Evolutionary conservation across 2,329 filamentous ascomycete species (phyloP).

Genomic region (Trichoderma atrobrunneum): DNA sequence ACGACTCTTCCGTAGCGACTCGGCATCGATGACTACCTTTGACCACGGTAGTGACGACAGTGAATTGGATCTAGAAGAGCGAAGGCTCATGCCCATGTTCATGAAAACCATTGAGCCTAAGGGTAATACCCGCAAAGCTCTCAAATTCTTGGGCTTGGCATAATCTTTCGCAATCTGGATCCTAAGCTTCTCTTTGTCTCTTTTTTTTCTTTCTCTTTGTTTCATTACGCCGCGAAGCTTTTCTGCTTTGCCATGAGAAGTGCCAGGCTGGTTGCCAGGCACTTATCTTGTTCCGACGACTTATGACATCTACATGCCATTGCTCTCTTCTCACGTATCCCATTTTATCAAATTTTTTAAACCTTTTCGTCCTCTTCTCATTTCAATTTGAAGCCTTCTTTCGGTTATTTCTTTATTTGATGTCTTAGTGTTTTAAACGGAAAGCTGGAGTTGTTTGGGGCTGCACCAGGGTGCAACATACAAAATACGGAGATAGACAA

Average conservation of each 20-base stretch:
- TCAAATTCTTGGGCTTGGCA: conserved; percentile 51
- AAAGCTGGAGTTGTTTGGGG: not conserved
- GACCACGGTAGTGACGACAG: conserved; percentile 40
- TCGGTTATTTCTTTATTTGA: not conserved
- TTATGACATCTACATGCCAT: conserved; percentile 7
- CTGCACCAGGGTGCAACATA: not conserved
- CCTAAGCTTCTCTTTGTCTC: not conserved
- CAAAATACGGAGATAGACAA: conserved; percentile 2
- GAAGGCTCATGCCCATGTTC: conserved; percentile 52
- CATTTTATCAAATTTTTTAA: not conserved
- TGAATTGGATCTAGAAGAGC: conserved; percentile 47
- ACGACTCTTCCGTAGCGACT: conserved; percentile 25
- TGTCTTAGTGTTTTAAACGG: not conserved
- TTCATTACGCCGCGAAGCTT: not conserved
- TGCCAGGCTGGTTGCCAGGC: not conserved
- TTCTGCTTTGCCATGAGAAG: not conserved
- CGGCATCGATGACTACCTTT: conserved; percentile 34
- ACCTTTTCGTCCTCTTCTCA: not conserved
- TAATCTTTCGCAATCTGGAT: not conserved
- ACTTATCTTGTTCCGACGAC: not conserved
- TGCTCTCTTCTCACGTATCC: not conserved
- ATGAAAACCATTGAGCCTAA: conserved; percentile 37
- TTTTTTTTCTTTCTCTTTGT: not conserved
- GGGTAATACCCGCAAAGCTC: conserved; percentile 49
- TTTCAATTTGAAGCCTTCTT: not conserved